Base-by-base conservation (phyloP, 192 early-diverging fungal species). In the Rhizoclosmatium sp. region DNA sequence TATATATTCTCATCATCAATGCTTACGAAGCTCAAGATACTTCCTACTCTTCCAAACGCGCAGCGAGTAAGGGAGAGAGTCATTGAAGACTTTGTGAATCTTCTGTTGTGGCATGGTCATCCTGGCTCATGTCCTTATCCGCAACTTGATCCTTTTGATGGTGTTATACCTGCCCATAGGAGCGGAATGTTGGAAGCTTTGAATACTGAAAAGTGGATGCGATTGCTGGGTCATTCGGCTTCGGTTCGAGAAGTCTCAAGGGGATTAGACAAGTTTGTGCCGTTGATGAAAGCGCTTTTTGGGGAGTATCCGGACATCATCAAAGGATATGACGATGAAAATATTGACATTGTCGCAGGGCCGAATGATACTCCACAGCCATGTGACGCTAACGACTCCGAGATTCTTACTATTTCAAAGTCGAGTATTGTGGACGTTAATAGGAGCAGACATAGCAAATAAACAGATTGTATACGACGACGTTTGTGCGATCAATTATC, bases 31-130 rank as follows among this genome's bases (percentile, higher is more conserved):
- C 64, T 69, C 39, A 40, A 51, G 14, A 12, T 80, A n/a, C 70
- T 48, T 16, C 64, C 64, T 3, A 66, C 19, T 31, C 79, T 80
- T n/a, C 79, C 71, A 19, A 75, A 74, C 51, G 72, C 79, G 10
- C 19, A 48, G 16, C 39, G 16, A 39, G 71, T 46, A 10, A 9
- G 79, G 10, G 49, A 67, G 4, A 71, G 49, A 31, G 12, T 80
- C 10, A 49, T 80, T 46, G n/a, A 67, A 40, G 47, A 44, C 3
- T 80, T 80, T 21, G 54, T 67, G 1, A 9, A 9, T 14, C 65
- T 56, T 9, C 10, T 76, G 4, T 16, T 76, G 75, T 7, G 42
- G 16, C 72, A 75, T 64, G 60, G 60, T 19, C 31, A 31, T 31
- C 31, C 31, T 31, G 31, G 31, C 31, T 31, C 31, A 31, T 31